Conservation (phyloP, 2,329 filamentous ascomycete species). For the Lojkania enalia region DNA sequence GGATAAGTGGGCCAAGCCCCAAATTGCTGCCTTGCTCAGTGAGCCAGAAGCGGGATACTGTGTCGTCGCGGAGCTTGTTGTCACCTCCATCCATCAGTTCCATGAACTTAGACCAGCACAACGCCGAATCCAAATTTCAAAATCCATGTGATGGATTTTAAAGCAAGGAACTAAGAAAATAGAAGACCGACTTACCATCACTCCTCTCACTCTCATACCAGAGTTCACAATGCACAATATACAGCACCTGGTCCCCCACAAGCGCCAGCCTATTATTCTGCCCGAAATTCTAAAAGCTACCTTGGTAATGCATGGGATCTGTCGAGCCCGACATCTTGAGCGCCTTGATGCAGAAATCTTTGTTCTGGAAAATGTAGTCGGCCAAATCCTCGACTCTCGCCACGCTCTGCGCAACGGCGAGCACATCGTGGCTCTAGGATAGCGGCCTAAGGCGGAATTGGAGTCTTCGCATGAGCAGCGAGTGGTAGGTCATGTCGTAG, state of each 20-base stretch:
- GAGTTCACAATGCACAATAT: background rate
- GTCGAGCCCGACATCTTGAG: background rate
- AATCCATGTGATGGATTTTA: background rate
- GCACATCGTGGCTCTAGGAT: no score
- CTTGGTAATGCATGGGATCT: background rate
- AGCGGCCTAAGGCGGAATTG: no score
- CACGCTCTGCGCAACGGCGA: background rate
- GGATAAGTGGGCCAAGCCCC: background rate
- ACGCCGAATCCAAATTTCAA: no score
- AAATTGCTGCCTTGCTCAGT: background rate
- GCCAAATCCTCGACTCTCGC: background rate
- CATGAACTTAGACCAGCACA: no score
- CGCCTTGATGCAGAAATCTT: background rate
- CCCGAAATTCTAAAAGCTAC: background rate
- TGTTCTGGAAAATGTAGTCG: background rate
- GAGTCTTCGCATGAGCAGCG: no score
- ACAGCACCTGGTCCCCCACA: background rate
- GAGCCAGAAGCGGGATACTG: background rate
- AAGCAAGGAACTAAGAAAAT: background rate
- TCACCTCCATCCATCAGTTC: no score
- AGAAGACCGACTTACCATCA: background rate
- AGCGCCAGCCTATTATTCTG: background rate
- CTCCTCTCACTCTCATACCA: background rate
- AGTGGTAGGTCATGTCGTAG: no score
- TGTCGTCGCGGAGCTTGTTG: background rate